Percentiles rank a stretch among this genome's conserved stretches.
phyloP scores from a whole-genome alignment of 805 yeast genomes.

The Yamadazyma tumulicola region DNA sequence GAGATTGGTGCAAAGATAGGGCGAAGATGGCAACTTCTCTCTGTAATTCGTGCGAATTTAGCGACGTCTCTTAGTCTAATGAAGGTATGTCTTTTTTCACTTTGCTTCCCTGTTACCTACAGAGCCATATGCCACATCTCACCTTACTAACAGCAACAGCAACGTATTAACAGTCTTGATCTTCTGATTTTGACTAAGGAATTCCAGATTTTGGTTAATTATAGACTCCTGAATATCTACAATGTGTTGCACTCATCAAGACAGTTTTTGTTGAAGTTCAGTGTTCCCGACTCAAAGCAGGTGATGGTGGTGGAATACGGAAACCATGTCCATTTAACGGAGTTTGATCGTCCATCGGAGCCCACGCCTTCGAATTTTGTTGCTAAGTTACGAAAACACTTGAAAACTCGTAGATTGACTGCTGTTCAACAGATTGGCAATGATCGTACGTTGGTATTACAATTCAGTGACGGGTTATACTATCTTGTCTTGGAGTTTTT shows the following conservation, averaged over 20 bases:
- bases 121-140: too few relatives aligned
- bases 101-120: too few relatives aligned
- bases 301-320: constrained; percentile 83
- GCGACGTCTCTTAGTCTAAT: too few relatives aligned
- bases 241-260: constrained; percentile 69
- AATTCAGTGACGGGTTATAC: constrained; percentile 77
- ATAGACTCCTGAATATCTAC: constrained; percentile 80
- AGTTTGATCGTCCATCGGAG: constrained; percentile 75
- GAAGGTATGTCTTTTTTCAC: too few relatives aligned
- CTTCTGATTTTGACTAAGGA: constrained; percentile 69
- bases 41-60: too few relatives aligned
- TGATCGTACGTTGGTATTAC: constrained; percentile 80
- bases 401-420: constrained; percentile 75
- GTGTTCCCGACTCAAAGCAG: constrained; percentile 77
- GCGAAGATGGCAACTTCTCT: neutral
- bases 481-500: constrained; percentile 86
- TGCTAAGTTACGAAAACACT: constrained; percentile 78
- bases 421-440: constrained; percentile 68
- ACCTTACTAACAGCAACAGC: constrained; percentile 46
- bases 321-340: constrained; percentile 71
- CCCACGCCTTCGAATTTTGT: constrained; percentile 84
- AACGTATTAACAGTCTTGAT: constrained; percentile 83
- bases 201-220: constrained; percentile 56
- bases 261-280: constrained; percentile 76
- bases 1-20: too few relatives aligned